Percentiles rank a stretch among this genome's conserved stretches.
Conservation (phyloP, 2,329 filamentous ascomycete species). For the Alternaria brassicae region DNA sequence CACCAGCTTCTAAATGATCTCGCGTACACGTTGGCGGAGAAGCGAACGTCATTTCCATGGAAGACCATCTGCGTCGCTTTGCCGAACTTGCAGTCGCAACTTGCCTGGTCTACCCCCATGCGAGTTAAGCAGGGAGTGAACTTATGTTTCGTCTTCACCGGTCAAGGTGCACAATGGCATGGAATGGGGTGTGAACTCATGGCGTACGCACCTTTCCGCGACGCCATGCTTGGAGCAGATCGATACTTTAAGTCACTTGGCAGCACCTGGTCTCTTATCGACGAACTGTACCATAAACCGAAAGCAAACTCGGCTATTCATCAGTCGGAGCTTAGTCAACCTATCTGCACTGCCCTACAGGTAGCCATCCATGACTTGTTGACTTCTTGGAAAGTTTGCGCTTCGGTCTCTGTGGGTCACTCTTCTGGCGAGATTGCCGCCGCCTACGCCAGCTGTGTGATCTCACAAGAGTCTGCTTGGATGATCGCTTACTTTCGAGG, state of each 20-base stretch:
- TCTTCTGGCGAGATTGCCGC: slow-evolving; percentile 46
- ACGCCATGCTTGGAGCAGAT: slow-evolving; percentile 18
- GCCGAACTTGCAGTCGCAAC: not conserved
- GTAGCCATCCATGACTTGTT: slow-evolving; percentile 31
- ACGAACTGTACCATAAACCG: slow-evolving; percentile 17
- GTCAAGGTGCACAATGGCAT: slow-evolving; percentile 42
- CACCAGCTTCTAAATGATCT: slow-evolving; percentile 8
- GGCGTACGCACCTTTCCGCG: slow-evolving; percentile 11
- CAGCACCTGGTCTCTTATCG: slow-evolving; percentile 22
- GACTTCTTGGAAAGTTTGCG: slow-evolving; percentile 19
- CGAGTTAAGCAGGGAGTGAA: not conserved
- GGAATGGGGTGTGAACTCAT: slow-evolving; percentile 36
- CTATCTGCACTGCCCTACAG: slow-evolving; percentile 29
- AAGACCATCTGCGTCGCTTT: slow-evolving; percentile 6
- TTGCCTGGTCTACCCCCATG: slow-evolving; percentile 7
- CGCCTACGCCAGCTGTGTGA: slow-evolving; percentile 31
- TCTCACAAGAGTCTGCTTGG: slow-evolving; percentile 21
- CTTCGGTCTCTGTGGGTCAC: slow-evolving; percentile 34
- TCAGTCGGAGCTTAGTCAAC: slow-evolving; percentile 27
- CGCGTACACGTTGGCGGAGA: slow-evolving; percentile 17
- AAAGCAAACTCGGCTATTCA: slow-evolving; percentile 13
- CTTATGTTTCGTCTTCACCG: slow-evolving; percentile 36
- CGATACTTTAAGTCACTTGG: slow-evolving; percentile 20
- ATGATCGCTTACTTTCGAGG: slow-evolving; percentile 27
- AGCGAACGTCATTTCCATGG: slow-evolving; percentile 19